phyloP scores from a whole-genome alignment of 345 rosid species.

The Firmiana major region DNA sequence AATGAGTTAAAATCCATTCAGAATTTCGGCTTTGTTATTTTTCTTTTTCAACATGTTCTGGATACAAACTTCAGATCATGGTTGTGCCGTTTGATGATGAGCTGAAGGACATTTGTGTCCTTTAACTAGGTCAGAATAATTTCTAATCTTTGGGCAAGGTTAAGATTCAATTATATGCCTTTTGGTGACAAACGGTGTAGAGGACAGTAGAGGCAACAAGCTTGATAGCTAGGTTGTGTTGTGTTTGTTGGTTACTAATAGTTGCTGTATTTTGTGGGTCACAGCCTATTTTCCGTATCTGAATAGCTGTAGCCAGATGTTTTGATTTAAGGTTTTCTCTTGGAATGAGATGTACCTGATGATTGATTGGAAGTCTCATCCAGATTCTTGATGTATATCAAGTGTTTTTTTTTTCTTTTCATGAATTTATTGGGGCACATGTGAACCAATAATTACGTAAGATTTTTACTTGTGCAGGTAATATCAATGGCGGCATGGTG shows the following conservation, averaged over 20 bases:
- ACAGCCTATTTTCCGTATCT: neutral
- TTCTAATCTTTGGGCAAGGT: neutral
- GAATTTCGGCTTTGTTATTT: neutral
- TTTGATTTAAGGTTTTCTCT: neutral
- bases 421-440: neutral
- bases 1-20: neutral
- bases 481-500: slow-evolving; percentile 29
- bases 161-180: slow-evolving; percentile 5
- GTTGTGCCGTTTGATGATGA: neutral
- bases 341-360: neutral
- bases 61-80: neutral
- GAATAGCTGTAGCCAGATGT: neutral
- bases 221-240: neutral
- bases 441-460: neutral
- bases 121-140: neutral
- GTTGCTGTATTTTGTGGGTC: neutral
- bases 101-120: neutral
- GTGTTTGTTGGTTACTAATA: neutral
- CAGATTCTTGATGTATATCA: neutral
- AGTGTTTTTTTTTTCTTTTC: neutral
- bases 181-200: neutral
- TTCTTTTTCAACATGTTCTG: neutral
- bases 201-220: neutral
- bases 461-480: slow-evolving; percentile 21
- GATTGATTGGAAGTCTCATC: neutral